Evolutionary conservation across 2,329 filamentous ascomycete species (phyloP), one percentile per base, ranked within the genome.

Genomic region (Grosmannia serpens): DNA sequence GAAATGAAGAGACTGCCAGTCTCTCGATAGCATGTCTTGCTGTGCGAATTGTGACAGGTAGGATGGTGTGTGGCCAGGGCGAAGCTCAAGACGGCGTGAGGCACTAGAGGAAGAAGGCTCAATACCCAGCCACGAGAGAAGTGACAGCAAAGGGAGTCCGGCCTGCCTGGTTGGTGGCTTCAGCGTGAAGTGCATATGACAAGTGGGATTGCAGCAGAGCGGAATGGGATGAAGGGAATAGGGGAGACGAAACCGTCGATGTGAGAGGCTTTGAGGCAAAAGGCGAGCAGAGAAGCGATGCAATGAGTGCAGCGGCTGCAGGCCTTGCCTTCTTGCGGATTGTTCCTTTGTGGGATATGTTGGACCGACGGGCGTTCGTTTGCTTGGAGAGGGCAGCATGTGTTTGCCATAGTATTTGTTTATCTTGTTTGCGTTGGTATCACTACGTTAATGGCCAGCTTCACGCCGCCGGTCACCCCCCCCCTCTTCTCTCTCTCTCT

Each of bases 1-100:
- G n/a, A 49, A 62, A 59, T 61, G 38, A 49, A 31, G 13, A 26
- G 35, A 24, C 22, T 20, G 27, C 20, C 41, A 44, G 41, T 47
- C 22, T 53, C n/a, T 35, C 10, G 20, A 17, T 20, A 31, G 6
- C 20, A 33, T 33, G 27, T 52, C 27, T 52, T 31, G 8, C n/a
- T 31, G 27, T 33, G 27, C 20, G 50, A 33, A 10, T 33, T n/a
- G 17, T 29, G 50, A 49, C 46, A 11, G 13, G 24, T 24, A 49
- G 46, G 11, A 26, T 3, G 41, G n/a, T n/a, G 20, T 6, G 10
- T 49, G 22, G 24, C 22, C 22, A 49, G 46, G 26, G 22, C 17
- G 22, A 24, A 26, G 41, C 41, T 44, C 4, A 44, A 38, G 15
- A 2, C 35, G 35, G 15, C 35, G 35, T 38, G 35, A 38, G 10